Conservation (phyloP, 768 basidiomycete genomes). For the Cytidiella melzeri region DNA sequence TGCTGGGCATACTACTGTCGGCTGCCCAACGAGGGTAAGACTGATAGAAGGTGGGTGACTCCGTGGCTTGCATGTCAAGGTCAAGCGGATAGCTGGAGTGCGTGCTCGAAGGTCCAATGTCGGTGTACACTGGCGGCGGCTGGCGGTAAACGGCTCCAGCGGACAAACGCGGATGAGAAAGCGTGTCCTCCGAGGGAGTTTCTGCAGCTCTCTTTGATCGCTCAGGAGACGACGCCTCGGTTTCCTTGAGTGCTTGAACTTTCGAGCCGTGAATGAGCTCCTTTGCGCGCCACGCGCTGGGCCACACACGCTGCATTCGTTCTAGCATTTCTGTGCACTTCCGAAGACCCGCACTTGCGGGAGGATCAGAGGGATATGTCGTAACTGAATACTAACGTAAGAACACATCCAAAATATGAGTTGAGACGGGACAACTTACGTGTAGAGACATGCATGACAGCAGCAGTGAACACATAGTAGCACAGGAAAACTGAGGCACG, state of each 20-base stretch:
- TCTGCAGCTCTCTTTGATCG: conserved; percentile 59
- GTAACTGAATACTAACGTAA: conserved; percentile 39
- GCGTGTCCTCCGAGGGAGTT: conserved; percentile 22
- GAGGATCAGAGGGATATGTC: conserved; percentile 60
- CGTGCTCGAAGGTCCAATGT: background rate
- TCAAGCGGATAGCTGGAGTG: conserved; percentile 8
- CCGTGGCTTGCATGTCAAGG: conserved; percentile 12
- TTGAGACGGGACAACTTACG: conserved; percentile 39
- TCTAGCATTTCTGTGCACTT: conserved; percentile 64
- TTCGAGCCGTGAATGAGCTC: conserved; percentile 67
- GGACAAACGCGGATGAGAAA: conserved; percentile 4
- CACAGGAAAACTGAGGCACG: conserved; percentile 64
- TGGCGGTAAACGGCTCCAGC: conserved; percentile 14
- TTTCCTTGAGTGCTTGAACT: conserved; percentile 17
- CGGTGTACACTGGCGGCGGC: conserved; percentile 10
- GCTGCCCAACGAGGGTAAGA: conserved; percentile 43
- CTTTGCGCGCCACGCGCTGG: conserved; percentile 66
- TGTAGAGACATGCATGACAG: conserved; percentile 71
- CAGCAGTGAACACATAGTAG: conserved; percentile 77
- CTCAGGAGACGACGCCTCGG: conserved; percentile 20
- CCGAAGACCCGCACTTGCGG: conserved; percentile 55
- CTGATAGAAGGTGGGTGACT: conserved; percentile 22
- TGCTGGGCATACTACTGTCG: conserved; percentile 21
- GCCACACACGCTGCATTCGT: conserved; percentile 68
- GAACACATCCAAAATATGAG: conserved; percentile 1